These are phyloP conservation scores for Astraeus odoratus DNA, from an alignment of 768 basidiomycete species.

Conservation along the genomic window DNA sequence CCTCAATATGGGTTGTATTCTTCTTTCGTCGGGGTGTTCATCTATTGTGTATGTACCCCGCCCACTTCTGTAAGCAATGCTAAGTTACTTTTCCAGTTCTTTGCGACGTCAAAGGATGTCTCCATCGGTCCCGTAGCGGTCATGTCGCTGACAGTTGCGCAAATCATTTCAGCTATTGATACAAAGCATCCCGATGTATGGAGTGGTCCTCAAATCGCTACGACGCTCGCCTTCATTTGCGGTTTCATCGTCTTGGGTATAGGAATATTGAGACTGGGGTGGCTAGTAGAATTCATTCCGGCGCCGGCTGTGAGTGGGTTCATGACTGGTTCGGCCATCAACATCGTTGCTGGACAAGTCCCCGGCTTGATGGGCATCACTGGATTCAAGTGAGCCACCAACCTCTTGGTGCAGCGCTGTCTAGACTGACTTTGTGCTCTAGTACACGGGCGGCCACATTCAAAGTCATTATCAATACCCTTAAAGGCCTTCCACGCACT, in stretches of 20 bases:
- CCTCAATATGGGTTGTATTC: slow-evolving; percentile 91
- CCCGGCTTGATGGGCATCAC: slow-evolving; percentile 85
- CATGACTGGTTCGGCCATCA: slow-evolving; percentile 98
- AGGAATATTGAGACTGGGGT: slow-evolving; percentile 84
- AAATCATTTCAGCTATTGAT: slow-evolving; percentile 68
- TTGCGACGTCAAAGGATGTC: slow-evolving; percentile 97
- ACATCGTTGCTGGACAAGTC: slow-evolving; percentile 81
- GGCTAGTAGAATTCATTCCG: slow-evolving; percentile 94
- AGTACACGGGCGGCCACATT: slow-evolving; percentile 85
- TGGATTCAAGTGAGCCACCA: slow-evolving; percentile 65
- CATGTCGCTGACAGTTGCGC: slow-evolving; percentile 85
- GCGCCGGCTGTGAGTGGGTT: slow-evolving; percentile 80
- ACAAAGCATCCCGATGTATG: slow-evolving; percentile 48
- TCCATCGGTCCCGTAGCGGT: slow-evolving; percentile 99
- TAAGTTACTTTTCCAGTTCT: slow-evolving; percentile 48
- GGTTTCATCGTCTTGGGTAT: slow-evolving; percentile 90
- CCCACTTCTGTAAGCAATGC: background rate
- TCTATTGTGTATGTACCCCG: slow-evolving; percentile 62
- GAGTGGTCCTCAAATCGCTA: slow-evolving; percentile 71
- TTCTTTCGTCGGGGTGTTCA: slow-evolving; percentile 80
- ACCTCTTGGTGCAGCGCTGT: background rate
- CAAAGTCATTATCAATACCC: slow-evolving; percentile 84
- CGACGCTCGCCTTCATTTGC: slow-evolving; percentile 74
- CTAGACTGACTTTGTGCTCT: background rate
- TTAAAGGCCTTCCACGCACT: slow-evolving; percentile 72